Evolutionary conservation across 2,329 filamentous ascomycete species (phyloP).

Genomic region (Aureobasidium uvarum): DNA sequence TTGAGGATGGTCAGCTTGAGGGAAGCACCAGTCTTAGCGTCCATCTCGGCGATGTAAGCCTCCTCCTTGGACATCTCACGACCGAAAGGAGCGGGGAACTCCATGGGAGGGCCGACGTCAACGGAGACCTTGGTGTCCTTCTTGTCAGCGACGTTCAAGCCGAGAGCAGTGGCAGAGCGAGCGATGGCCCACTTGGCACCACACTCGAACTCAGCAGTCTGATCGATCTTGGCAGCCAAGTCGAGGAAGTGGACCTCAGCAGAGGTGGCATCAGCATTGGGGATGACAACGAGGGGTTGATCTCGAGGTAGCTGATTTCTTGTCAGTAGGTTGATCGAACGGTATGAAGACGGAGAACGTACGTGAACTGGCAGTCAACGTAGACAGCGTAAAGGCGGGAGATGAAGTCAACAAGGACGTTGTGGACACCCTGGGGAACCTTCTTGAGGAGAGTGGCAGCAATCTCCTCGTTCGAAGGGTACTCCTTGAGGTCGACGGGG

Average conservation of each 20-base stretch:
- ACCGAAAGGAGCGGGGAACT: constrained; percentile 98
- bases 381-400: constrained; percentile 97
- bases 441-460: constrained; percentile 82
- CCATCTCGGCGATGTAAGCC: constrained; percentile 97
- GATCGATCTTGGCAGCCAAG: constrained; percentile 96
- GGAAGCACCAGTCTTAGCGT: constrained; percentile 98
- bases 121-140: constrained; percentile 78
- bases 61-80: constrained; percentile 99
- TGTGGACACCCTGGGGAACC: constrained; percentile 92
- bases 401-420: constrained; percentile 99
- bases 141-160: constrained; percentile 64
- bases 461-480: constrained; percentile 94
- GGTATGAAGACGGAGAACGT: constrained; percentile 29
- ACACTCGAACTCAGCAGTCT: constrained; percentile 99
- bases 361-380: constrained; percentile 98
- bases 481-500: constrained; percentile 90
- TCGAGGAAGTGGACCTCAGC: constrained; percentile 97
- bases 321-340: not conserved
- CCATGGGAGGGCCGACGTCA: constrained; percentile 95
- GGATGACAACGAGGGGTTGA: constrained; percentile 98
- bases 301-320: constrained; percentile 77
- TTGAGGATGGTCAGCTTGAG: constrained; percentile 98
- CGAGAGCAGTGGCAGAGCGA: constrained; percentile 83
- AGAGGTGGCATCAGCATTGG: constrained; percentile 86
- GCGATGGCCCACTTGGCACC: constrained; percentile 99